Percentiles rank a stretch among this genome's conserved stretches.
phyloP scores from a whole-genome alignment of 495 filamentous ascomycete genomes.

The Stereocaulon alpinum region DNA sequence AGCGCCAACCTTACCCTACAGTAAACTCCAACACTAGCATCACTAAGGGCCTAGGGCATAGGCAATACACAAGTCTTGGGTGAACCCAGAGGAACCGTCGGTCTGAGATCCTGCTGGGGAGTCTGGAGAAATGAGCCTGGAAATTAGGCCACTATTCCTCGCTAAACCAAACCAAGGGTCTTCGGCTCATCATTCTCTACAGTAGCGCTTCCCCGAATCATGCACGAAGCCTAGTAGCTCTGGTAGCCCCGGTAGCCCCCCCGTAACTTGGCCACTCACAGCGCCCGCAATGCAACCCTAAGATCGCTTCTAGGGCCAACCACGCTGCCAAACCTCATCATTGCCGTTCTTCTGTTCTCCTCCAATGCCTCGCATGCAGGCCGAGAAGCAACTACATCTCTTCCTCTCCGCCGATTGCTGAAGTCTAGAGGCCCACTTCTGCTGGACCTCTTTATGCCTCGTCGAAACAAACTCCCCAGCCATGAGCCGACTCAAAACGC shows the following conservation, averaged over 20 bases:
- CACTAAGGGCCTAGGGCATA: background rate
- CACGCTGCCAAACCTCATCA: constrained; percentile 2
- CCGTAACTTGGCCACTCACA: background rate
- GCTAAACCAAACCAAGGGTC: background rate
- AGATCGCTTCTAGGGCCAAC: background rate
- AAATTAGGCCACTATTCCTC: background rate
- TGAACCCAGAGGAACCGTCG: background rate
- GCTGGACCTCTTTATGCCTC: constrained; percentile 7
- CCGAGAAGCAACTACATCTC: background rate
- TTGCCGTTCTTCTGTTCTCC: background rate
- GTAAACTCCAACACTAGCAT: background rate
- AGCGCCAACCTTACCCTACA: background rate
- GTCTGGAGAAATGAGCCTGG: background rate
- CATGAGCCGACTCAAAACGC: constrained; percentile 8
- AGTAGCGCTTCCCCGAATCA: constrained; percentile 3
- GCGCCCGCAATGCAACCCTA: constrained; percentile 1
- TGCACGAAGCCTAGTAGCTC: background rate
- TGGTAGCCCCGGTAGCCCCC: background rate
- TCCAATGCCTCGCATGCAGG: background rate
- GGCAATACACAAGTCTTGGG: background rate
- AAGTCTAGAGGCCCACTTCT: background rate
- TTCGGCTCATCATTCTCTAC: constrained; percentile 5
- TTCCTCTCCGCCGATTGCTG: background rate
- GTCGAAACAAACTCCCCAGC: background rate
- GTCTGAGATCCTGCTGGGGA: background rate